phyloP scores from a whole-genome alignment of 306 rosid species.

The Vachellia pachyceras region DNA sequence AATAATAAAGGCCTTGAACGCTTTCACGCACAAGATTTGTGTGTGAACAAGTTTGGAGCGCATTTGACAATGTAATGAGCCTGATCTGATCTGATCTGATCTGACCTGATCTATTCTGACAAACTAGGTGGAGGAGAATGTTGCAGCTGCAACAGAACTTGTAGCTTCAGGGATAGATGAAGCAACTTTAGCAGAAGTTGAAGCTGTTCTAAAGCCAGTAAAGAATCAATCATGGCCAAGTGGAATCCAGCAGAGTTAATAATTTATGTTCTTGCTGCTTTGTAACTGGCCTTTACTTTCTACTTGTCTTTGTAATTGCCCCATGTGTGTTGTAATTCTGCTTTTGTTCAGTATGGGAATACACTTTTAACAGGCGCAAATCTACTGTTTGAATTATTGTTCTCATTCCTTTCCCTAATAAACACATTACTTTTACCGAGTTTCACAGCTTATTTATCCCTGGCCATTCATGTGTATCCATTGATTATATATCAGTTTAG shows the following conservation, averaged over 20 bases:
- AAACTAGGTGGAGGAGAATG: constrained; percentile 83
- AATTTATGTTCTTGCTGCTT: constrained; percentile 14
- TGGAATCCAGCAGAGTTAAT: constrained; percentile 78
- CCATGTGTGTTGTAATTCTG: constrained; percentile 22
- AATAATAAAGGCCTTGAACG: constrained; percentile 19
- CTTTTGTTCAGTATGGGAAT: constrained; percentile 28
- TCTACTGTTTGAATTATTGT: constrained; percentile 9
- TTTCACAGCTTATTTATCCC: too few species aligned
- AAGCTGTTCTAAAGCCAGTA: constrained; percentile 73
- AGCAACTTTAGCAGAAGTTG: constrained; percentile 69
- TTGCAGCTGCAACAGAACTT: constrained; percentile 82
- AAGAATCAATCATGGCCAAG: constrained; percentile 94
- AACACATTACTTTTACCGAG: too few species aligned
- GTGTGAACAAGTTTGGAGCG: not conserved
- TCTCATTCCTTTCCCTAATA: too few species aligned
- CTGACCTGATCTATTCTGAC: too few species aligned
- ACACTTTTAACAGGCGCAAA: not conserved
- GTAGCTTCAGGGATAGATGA: constrained; percentile 66
- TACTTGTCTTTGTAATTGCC: not conserved
- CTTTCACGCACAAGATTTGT: not conserved
- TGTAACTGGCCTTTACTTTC: constrained; percentile 13
- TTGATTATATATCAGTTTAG: too few species aligned
- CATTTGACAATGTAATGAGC: not conserved
- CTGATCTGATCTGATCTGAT: too few species aligned
- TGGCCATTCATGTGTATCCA: too few species aligned